These are phyloP conservation scores for Acacia melanoxylon DNA, from an alignment of 306 rosid species.

Conservation along the genomic window DNA sequence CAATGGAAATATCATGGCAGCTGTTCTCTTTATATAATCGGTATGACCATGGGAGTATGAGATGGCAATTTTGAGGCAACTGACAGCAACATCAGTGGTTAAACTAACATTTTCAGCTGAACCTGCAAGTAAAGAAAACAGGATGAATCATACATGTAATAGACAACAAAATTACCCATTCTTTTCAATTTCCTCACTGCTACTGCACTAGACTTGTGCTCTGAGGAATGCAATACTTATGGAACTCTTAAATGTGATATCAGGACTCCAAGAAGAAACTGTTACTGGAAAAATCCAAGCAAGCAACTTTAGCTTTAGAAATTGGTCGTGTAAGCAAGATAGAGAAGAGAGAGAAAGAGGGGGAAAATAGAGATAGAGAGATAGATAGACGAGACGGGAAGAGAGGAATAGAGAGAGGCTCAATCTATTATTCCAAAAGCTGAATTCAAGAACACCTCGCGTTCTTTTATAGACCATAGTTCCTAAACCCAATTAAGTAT, in stretches of 20 bases:
- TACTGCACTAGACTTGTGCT: background rate
- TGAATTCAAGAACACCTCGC: background rate
- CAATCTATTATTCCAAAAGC: background rate
- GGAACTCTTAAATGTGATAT: background rate
- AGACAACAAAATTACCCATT: background rate
- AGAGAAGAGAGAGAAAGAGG: background rate
- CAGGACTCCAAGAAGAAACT: background rate
- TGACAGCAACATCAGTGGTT: conserved; percentile 58
- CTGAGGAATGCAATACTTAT: background rate
- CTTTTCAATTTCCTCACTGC: background rate
- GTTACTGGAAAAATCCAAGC: background rate
- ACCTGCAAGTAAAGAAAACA: conserved; percentile 49
- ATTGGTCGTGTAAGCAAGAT: background rate
- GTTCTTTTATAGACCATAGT: background rate
- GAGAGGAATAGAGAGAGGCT: background rate
- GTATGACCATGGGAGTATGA: conserved; percentile 35
- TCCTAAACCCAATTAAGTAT: background rate
- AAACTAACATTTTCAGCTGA: conserved; percentile 52
- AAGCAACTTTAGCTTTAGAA: background rate
- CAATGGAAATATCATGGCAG: conserved; percentile 71
- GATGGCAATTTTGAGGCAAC: conserved; percentile 59
- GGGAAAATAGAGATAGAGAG: background rate
- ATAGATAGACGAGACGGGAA: background rate
- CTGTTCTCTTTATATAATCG: conserved; percentile 43
- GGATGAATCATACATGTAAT: background rate